These are phyloP conservation scores for Ramalina intermedia DNA, from an alignment of 495 filamentous ascomycete genomes.

Conservation along the genomic window DNA sequence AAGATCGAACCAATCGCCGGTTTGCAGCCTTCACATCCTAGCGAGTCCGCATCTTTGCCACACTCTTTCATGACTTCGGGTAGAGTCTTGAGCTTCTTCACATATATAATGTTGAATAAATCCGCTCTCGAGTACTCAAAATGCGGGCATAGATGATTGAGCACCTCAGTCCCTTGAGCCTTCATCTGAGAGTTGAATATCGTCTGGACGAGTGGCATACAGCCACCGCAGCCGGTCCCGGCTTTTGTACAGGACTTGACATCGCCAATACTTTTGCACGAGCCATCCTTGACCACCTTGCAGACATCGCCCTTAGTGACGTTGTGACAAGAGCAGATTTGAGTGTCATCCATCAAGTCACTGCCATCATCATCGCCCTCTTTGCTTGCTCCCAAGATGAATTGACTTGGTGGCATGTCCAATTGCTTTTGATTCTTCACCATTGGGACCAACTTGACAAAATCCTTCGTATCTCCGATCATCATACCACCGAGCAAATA, in stretches of 20 bases:
- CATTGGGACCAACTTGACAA: constrained; percentile 87
- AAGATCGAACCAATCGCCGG: constrained; percentile 77
- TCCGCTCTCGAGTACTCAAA: constrained; percentile 80
- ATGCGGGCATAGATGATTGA: constrained; percentile 78
- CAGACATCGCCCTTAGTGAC: constrained; percentile 79
- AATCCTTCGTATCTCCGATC: constrained; percentile 92
- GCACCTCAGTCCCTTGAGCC: constrained; percentile 79
- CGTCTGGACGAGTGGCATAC: constrained; percentile 79
- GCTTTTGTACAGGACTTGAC: constrained; percentile 93
- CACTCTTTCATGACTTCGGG: constrained; percentile 69
- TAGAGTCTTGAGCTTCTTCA: constrained; percentile 66
- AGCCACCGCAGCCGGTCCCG: constrained; percentile 87
- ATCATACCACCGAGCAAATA: constrained; percentile 95
- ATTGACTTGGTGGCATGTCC: constrained; percentile 68
- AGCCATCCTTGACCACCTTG: constrained; percentile 59
- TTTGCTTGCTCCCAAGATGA: constrained; percentile 74
- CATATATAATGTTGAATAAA: constrained; percentile 77
- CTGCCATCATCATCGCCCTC: constrained; percentile 58
- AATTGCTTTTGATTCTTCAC: constrained; percentile 77
- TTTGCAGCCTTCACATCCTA: constrained; percentile 91
- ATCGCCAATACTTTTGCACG: constrained; percentile 72
- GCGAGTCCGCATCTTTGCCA: constrained; percentile 56
- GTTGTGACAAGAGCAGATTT: constrained; percentile 94
- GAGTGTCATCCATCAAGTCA: constrained; percentile 68
- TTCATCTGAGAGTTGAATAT: constrained; percentile 92